Evolutionary conservation across 2,329 filamentous ascomycete genomes (phyloP), one percentile per base, ranked within the genome.

Genomic region (Xylogone sp.): DNA sequence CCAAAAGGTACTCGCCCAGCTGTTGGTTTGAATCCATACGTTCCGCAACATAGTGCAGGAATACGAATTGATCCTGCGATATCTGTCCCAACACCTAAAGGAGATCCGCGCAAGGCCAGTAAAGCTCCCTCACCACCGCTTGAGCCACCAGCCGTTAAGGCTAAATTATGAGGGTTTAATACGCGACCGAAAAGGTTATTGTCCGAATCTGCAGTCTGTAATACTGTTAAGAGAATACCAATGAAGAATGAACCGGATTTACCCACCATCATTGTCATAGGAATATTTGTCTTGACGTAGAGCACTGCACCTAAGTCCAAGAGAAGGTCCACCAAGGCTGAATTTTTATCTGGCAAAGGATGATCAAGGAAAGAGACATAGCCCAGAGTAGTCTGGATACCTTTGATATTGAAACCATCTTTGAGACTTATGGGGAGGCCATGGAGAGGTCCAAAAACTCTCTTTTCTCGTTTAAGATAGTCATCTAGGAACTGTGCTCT

Each of bases 261-360:
- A 49, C 31, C 6, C 22, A 48, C 46, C 55, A 59, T 56, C 29
- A 58, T 78, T 0, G 90, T 94, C 53, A 92, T 87, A 10, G 91
- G 91, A 2, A 94, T 68, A 53, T 92, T 93, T 0, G 91, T 96
- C 75, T 96, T 96, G 59, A 90, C 89, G 65, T 94, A 95, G 0
- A 91, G 90, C 2, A 96, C 79, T 0, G 90, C 90, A 24, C 91
- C 88, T 2, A 88, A 87, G 62, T 91, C 86, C 63, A 94, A 94
- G 45, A 96, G 75, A 29, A 96, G 70, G 49, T 78, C 81, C 13
- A 88, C 83, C 57, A 89, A 79, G 2, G 82, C 75, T 0, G 90
- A 90, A 69, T 96, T 89, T 22, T 79, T 69, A 0, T 67, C 51
- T 34, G 77, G 73, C 4, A 83, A 83, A 61, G 90, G 87, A 49